Percentiles rank a stretch among this genome's conserved stretches.
phyloP scores from a whole-genome alignment of 2,329 filamentous ascomycete species.

The Ophiostoma novo-ulmi region DNA sequence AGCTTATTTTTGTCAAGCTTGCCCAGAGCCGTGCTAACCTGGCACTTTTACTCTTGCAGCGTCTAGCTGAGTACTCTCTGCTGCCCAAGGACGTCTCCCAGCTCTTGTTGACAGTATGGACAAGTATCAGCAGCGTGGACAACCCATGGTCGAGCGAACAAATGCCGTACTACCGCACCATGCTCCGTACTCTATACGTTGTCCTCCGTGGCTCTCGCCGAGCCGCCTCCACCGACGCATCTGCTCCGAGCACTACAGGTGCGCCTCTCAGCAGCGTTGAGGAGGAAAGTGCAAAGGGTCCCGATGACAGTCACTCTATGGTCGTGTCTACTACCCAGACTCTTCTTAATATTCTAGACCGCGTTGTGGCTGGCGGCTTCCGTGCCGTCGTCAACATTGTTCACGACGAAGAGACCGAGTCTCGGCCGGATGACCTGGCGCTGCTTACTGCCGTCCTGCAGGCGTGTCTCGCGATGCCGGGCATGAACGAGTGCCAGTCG shows the following conservation, averaged over 20 bases:
- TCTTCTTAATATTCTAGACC: constrained; percentile 73
- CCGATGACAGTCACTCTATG: constrained; percentile 27
- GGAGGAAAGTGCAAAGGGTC: not conserved
- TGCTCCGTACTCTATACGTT: constrained; percentile 81
- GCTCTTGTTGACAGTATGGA: constrained; percentile 47
- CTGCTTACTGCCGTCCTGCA: constrained; percentile 85
- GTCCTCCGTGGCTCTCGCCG: constrained; percentile 62
- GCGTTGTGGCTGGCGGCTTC: constrained; percentile 76
- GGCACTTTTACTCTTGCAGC: constrained; percentile 74
- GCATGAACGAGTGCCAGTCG: constrained; percentile 64
- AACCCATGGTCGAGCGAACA: constrained; percentile 50
- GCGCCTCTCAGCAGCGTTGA: constrained; percentile 25
- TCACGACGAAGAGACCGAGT: constrained; percentile 64
- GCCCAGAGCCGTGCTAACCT: constrained; percentile 73
- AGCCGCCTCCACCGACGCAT: constrained; percentile 19
- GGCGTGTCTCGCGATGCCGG: constrained; percentile 72
- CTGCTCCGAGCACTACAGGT: not conserved
- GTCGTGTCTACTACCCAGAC: constrained; percentile 51
- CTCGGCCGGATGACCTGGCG: constrained; percentile 73
- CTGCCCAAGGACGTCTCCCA: constrained; percentile 48
- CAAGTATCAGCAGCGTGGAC: constrained; percentile 50
- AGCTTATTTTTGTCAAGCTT: constrained; percentile 75
- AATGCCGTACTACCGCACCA: constrained; percentile 70
- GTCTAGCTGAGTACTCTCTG: constrained; percentile 58
- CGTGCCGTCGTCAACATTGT: constrained; percentile 73